These are phyloP conservation scores for Pueraria montana DNA, from an alignment of 306 rosid genomes.

Conservation along the genomic window DNA sequence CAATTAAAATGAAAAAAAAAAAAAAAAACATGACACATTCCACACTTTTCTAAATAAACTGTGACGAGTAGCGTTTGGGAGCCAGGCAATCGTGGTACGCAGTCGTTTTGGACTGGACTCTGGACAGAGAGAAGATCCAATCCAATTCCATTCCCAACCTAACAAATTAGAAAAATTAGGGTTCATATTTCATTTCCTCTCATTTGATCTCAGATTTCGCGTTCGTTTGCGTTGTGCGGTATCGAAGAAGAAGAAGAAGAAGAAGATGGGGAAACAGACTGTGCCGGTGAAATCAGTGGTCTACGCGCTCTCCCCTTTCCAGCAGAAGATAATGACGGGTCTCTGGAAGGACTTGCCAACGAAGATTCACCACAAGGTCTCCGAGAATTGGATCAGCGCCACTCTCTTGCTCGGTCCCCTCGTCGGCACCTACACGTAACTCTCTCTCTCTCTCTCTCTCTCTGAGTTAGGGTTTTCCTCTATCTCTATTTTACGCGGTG, in stretches of 20 bases:
- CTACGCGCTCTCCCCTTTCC: conserved; percentile 87
- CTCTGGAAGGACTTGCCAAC: conserved; percentile 82
- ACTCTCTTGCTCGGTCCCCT: conserved; percentile 74
- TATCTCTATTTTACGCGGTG: background rate
- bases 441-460: background rate
- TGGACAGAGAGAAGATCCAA: background rate
- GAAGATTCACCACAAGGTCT: conserved; percentile 89
- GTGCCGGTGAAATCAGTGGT: conserved; percentile 83
- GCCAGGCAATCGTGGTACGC: background rate
- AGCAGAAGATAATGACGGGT: conserved; percentile 90
- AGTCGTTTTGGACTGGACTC: conserved; percentile 42
- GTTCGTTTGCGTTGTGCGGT: background rate
- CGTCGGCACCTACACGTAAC: conserved; percentile 68
- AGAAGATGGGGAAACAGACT: conserved; percentile 73
- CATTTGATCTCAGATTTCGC: background rate
- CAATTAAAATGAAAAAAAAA: background rate
- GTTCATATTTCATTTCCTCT: background rate
- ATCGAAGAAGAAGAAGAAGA: background rate
- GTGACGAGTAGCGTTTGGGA: background rate
- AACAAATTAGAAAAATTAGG: conserved; percentile 11
- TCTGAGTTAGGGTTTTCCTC: background rate
- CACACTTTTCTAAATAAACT: background rate
- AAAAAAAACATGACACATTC: background rate
- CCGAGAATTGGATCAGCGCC: conserved; percentile 91
- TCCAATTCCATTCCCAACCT: background rate